Base-by-base conservation (phyloP, 179 eudicot species). In the Beta macrorhiza region DNA sequence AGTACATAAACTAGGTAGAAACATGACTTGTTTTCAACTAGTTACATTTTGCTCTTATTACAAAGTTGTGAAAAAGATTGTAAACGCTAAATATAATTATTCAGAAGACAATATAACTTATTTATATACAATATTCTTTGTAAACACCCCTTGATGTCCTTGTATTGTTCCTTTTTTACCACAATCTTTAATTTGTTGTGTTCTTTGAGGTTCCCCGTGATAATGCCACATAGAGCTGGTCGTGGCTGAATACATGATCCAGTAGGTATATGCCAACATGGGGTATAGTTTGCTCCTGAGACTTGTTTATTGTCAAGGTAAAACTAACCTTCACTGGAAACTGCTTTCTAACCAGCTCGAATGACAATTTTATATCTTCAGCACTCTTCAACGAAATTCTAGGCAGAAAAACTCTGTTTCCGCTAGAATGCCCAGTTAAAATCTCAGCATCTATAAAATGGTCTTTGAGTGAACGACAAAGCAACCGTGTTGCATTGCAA, bases 201-300 rank as follows among this genome's bases (percentile, higher is more conserved):
- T 47, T 19, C 7, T 47, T 0, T 16, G 29, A 71, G 44, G 7
- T 47, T 19, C 74, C 74, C 14, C 74, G 56, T 71, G 74, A 70
- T 17, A 71, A 19, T 11, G 56, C 74, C 0, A 71, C 74, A 71
- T 71, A 45, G 0, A 45, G 56, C 16, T 69, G 52, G 5, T 49
- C 73, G 17, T 69, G 53, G 20, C 73, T 16, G 29, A 71, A 47
- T 15, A 71, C 56, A 47, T 71, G 74, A 16, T 71, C 29, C 3
- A 55, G 74, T 19, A 45, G 74, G 20, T 71, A 71, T 15, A 71
- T 47, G 10, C 74, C 74, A 1, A 71, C 74, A 71, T 71, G 56
- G 19, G 74, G 74, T 44, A 71, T 71, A 19, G 57, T 71, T 42
- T 71, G 57, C 56, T 55, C 74, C 17, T 47, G 74, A 17, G 55